Base-by-base conservation (phyloP, 1,284 basidiomycete species). In the Sporisorium graminicola region DNA sequence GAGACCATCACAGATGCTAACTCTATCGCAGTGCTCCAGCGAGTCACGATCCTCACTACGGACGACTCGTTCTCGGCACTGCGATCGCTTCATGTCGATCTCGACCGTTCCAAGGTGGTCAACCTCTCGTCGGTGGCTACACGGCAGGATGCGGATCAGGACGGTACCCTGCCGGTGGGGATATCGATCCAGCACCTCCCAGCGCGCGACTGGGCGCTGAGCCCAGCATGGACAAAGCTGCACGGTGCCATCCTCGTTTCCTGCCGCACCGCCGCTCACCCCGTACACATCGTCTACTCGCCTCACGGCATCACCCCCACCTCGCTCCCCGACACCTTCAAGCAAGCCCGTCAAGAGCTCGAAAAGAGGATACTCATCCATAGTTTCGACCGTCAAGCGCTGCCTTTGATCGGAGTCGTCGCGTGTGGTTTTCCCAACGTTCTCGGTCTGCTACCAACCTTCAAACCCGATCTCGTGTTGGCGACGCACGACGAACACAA, bases 401-500 rank as follows among this genome's bases (percentile, higher is more conserved):
- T 77, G 12, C 74, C 74, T 0, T 9, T 65, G n/a, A 63, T 77
- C 49, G 74, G 74, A 12, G 40, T 31, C 2, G 70, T 77, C 0
- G 58, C 74, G 0, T 73, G 65, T 18, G 74, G 70, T 2, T 63
- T 73, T 8, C 74, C 70, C 14, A 77, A 77, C 57, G 37, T 73
- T 20, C 33, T 65, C 4, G 35, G 59, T 6, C 49, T 77, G 10
- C 56, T 66, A 22, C 62, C 66, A 27, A 24, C 47, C 14, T 64
- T 53, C 40, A 26, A 51, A 14, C 74, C 74, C 6, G 24, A 62
- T 16, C 1, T 54, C 10, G 50, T 77, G 3, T 24, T 77, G 18
- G 62, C 65, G 13, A 77, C 74, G 5, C 74, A 77, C 50, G 74
- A 77, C 51, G 74, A 77, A 18, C 55, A 69, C 14, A 77, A 77